phyloP scores from a whole-genome alignment of 2,329 filamentous ascomycete genomes.

The Aspergillus japonicus region DNA sequence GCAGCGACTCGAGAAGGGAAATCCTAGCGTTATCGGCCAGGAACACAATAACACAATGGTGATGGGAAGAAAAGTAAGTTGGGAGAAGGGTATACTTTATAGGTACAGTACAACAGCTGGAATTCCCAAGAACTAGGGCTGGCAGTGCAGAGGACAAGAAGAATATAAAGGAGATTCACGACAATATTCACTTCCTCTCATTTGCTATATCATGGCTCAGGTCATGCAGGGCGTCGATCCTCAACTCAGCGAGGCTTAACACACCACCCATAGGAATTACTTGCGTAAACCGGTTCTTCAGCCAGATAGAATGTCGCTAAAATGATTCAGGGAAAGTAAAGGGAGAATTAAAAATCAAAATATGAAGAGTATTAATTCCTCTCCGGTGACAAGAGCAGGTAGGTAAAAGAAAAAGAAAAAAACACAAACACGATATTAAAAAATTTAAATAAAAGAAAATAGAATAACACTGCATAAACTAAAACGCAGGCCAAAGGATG shows the following conservation, averaged over 20 bases:
- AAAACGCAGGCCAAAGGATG: constrained; percentile 6
- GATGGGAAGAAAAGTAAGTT: not conserved
- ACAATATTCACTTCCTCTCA: constrained; percentile 41
- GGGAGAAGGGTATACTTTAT: not conserved
- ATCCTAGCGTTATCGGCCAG: not conserved
- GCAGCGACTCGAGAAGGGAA: constrained; percentile 4
- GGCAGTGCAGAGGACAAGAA: constrained; percentile 21
- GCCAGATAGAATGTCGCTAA: constrained; percentile 7
- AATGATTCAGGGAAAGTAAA: not conserved
- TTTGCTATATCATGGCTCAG: constrained; percentile 45
- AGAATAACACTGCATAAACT: not conserved
- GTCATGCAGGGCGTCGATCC: constrained; percentile 49
- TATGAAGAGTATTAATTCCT: not conserved
- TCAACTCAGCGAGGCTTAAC: constrained; percentile 40
- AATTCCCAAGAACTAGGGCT: constrained; percentile 12
- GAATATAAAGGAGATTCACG: constrained; percentile 37
- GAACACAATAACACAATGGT: not conserved
- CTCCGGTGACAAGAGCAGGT: not conserved
- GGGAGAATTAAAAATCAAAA: not conserved
- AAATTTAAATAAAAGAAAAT: not conserved
- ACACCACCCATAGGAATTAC: constrained; percentile 28
- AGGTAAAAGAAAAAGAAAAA: too few species aligned
- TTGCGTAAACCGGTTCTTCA: constrained; percentile 19
- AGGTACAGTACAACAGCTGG: constrained; percentile 4
- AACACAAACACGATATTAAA: too few species aligned